Percentiles rank a stretch among this genome's conserved stretches.
These are phyloP conservation scores for Sugiyamaella pinicola DNA, from an alignment of 1,139 yeast genomes.

Conservation along the genomic window DNA sequence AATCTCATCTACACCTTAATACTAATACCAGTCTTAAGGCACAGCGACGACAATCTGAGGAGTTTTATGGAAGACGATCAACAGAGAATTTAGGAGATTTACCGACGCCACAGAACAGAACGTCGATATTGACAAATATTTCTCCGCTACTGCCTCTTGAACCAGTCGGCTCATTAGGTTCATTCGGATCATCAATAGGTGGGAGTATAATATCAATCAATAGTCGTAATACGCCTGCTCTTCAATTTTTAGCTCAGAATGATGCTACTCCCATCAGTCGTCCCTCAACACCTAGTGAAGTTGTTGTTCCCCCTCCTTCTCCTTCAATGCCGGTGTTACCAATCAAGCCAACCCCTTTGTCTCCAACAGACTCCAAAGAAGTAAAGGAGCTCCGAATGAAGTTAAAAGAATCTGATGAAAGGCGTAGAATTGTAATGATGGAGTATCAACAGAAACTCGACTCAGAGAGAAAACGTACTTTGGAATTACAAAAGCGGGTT, in stretches of 20 bases:
- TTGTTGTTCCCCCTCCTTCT: background rate
- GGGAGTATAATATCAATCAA: slow-evolving; percentile 10
- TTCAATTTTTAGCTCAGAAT: slow-evolving; percentile 4
- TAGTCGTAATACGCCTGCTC: slow-evolving; percentile 5
- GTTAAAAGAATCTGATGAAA: slow-evolving; percentile 36
- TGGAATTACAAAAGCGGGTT: slow-evolving; percentile 34
- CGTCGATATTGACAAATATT: background rate
- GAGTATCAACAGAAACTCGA: slow-evolving; percentile 39
- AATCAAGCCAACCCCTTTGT: background rate
- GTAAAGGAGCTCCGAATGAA: slow-evolving; percentile 29
- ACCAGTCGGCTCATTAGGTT: slow-evolving; percentile 6
- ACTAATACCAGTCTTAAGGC: slow-evolving; percentile 11
- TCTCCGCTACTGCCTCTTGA: background rate
- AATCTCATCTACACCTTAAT: slow-evolving; percentile 7
- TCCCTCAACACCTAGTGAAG: background rate
- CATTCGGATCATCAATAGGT: slow-evolving; percentile 1
- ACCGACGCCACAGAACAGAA: background rate
- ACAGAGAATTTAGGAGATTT: background rate
- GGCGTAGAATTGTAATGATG: slow-evolving; percentile 32
- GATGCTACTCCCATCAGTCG: background rate
- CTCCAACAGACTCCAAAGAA: slow-evolving; percentile 19
- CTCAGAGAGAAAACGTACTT: slow-evolving; percentile 33
- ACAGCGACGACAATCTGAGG: slow-evolving; percentile 12
- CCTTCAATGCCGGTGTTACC: slow-evolving; percentile 3
- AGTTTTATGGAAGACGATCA: background rate